A percentile compares a stretch with the other conserved stretches of the same genome.
Conservation (phyloP, 2,329 filamentous ascomycete species). For the Aspergillus luchuensis region DNA sequence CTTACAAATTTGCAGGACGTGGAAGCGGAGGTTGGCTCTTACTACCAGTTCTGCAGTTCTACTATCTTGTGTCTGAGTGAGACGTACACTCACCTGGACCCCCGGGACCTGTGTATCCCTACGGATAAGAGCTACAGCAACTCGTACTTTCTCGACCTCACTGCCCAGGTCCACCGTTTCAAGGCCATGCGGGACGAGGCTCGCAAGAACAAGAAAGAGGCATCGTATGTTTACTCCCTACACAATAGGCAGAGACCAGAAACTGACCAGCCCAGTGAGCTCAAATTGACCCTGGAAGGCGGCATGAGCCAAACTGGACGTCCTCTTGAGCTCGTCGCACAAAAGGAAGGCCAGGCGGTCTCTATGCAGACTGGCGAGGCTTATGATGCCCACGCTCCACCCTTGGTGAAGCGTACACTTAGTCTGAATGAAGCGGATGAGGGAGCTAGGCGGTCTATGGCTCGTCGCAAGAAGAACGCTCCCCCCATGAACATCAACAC, state of each 20-base stretch:
- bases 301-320: constrained; percentile 80
- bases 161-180: constrained; percentile 90
- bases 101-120: constrained; percentile 81
- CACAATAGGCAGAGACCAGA: constrained; percentile 51
- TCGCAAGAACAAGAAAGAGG: constrained; percentile 62
- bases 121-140: constrained; percentile 89
- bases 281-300: constrained; percentile 74
- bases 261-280: constrained; percentile 51
- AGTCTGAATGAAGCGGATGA: constrained; percentile 67
- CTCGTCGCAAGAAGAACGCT: constrained; percentile 90
- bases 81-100: constrained; percentile 81
- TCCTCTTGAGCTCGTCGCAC: constrained; percentile 79
- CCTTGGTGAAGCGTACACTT: constrained; percentile 55
- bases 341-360: constrained; percentile 77
- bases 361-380: constrained; percentile 72
- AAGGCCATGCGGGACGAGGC: constrained; percentile 78
- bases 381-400: constrained; percentile 52
- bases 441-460: constrained; percentile 90
- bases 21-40: constrained; percentile 64
- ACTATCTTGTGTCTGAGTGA: constrained; percentile 89
- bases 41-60: constrained; percentile 85
- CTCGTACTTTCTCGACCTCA: constrained; percentile 94
- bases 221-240: constrained; percentile 20
- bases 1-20: constrained; percentile 28
- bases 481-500: constrained; percentile 81